Conservation (phyloP, 139 green algal species). For the Tetradesmus lagerheimii region DNA sequence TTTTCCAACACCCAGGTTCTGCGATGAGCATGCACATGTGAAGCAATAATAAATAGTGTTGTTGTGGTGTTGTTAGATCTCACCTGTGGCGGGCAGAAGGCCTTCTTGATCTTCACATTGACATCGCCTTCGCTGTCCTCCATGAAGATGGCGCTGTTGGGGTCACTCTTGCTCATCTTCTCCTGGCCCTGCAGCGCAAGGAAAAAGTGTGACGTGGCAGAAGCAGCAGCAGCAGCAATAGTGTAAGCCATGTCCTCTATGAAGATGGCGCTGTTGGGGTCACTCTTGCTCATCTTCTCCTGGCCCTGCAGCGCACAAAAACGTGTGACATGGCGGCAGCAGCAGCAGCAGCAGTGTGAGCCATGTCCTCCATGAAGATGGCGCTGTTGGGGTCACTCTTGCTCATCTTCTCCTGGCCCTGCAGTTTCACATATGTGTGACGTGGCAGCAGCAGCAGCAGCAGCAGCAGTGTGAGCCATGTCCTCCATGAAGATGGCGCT, state of each 20-base stretch:
- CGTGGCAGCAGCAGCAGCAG: neutral
- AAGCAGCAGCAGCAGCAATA: constrained; percentile 5
- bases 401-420: no score
- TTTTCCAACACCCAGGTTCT: no score
- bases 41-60: no score
- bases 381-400: no score
- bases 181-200: constrained; percentile 89
- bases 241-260: no score
- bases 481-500: constrained; percentile 84
- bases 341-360: constrained; percentile 82
- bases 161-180: constrained; percentile 99
- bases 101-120: constrained; percentile 98
- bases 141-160: constrained; percentile 98
- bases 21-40: no score
- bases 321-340: neutral
- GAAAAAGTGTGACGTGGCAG: neutral
- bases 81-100: constrained; percentile 92
- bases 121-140: constrained; percentile 95
- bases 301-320: no score
- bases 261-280: no score
- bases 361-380: constrained; percentile 73
- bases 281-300: no score
- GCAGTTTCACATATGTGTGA: no score
- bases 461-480: constrained; percentile 65
- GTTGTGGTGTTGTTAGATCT: no score